Evolutionary conservation across 2,329 filamentous ascomycete species (phyloP).

Genomic region (Fusarium buxicola): DNA sequence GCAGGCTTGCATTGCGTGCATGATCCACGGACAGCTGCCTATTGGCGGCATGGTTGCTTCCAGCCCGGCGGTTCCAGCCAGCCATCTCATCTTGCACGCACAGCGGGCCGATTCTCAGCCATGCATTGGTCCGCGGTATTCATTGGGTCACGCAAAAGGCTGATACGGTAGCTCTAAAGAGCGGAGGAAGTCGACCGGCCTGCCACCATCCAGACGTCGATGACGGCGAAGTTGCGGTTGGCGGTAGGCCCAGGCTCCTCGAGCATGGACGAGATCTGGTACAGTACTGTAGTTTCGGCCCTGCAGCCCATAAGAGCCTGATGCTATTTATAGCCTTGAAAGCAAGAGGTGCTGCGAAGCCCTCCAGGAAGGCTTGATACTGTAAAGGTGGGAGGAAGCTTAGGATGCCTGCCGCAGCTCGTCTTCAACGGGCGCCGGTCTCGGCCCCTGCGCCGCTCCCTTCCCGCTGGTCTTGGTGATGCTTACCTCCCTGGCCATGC

Average conservation of each 20-base stretch:
- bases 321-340: not conserved
- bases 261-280: not conserved
- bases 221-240: not conserved
- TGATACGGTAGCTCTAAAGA: not conserved
- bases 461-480: constrained; percentile 10
- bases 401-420: constrained; percentile 12
- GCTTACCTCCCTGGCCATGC: too few relatives aligned
- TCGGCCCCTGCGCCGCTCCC: constrained; percentile 16
- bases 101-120: not conserved
- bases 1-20: constrained; percentile 20
- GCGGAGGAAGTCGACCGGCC: not conserved
- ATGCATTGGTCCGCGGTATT: not conserved
- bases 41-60: constrained; percentile 4
- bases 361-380: not conserved
- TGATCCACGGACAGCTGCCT: not conserved
- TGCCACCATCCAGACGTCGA: not conserved
- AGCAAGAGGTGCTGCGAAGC: not conserved
- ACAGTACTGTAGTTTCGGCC: not conserved
- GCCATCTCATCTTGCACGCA: not conserved
- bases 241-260: not conserved
- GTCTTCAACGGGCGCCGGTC: constrained; percentile 17
- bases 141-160: not conserved
- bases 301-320: not conserved
- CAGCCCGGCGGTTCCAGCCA: constrained; percentile 2
- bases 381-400: not conserved